Base-by-base conservation (phyloP, 1,284 basidiomycete genomes). In the Ganoderma sp. region DNA sequence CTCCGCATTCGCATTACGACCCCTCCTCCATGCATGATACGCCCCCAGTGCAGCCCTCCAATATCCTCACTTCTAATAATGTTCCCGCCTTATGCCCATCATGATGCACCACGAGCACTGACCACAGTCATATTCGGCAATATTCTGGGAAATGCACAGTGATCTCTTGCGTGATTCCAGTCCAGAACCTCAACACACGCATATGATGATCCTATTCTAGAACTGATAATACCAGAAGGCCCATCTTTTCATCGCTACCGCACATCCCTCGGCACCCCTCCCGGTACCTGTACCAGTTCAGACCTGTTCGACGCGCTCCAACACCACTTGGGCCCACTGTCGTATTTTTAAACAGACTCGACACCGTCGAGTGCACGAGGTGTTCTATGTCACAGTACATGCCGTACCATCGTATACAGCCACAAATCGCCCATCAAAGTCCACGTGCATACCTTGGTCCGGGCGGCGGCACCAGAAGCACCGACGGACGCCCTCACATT, bases 371-470 rank as follows among this genome's bases (percentile, higher is more conserved):
- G 25, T 56, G 32, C 28, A 56, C 52, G 32, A 32, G 28, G 28
- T 34, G 32, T 56, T 56, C 52, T 32, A 56, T 56, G 17, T 34
- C 52, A 32, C 52, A 25, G 19, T 56, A 56, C 52, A 56, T 56
- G 52, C 28, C 48, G 48, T 52, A 52, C 48, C 22, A 52, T 52
- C 48, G 28, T 34, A 56, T 32, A 32, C 52, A 34, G 52, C 52
- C 52, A 32, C 52, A 1, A 56, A 56, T 34, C 52, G 15, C 15
- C 52, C 48, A 52, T 52, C 48, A 52, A 52, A 56, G 15, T 56
- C 52, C 52, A 56, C 32, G 52, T 19, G 52, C 52, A 34, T 56
- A 6, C 28, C 14, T 56, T 32, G 28, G 52, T 56, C 28, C 52
- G 52, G 28, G 52, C 28, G 52, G 28, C 28, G 52, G 52, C 32